Evolutionary conservation across 768 basidiomycete genomes (phyloP).

Genomic region (Mycena rosella): DNA sequence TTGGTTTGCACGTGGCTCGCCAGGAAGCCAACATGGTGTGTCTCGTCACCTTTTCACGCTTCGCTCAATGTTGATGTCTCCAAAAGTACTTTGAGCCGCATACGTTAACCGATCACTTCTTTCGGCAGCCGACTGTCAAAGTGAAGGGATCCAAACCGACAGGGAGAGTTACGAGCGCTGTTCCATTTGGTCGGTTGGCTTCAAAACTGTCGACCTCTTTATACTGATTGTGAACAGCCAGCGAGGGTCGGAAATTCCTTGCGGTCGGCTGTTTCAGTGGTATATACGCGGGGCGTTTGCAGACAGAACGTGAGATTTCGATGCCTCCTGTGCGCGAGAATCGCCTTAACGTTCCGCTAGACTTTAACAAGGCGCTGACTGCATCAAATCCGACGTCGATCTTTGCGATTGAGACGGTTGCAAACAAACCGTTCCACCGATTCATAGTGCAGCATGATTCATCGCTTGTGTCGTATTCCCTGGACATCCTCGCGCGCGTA

Average conservation of each 20-base stretch:
- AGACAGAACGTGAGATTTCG: slow-evolving; percentile 63
- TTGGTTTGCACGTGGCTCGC: slow-evolving; percentile 71
- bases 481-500: slow-evolving; percentile 76
- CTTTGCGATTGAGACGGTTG: slow-evolving; percentile 63
- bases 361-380: slow-evolving; percentile 69
- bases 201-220: neutral
- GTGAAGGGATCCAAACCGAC: slow-evolving; percentile 54
- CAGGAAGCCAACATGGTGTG: slow-evolving; percentile 82
- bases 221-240: slow-evolving; percentile 51
- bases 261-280: slow-evolving; percentile 78
- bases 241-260: slow-evolving; percentile 66
- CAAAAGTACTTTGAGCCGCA: slow-evolving; percentile 77
- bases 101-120: slow-evolving; percentile 69
- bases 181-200: slow-evolving; percentile 66
- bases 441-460: slow-evolving; percentile 75
- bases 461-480: slow-evolving; percentile 73
- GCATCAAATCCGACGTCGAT: slow-evolving; percentile 65
- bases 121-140: slow-evolving; percentile 61
- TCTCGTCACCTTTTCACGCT: slow-evolving; percentile 12
- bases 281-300: slow-evolving; percentile 72
- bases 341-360: slow-evolving; percentile 49
- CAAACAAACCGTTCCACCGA: slow-evolving; percentile 66
- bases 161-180: slow-evolving; percentile 71
- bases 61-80: neutral
- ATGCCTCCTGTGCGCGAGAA: slow-evolving; percentile 17